Base-by-base conservation (phyloP, 192 early-diverging fungal genomes). In the Coemansia guatemalensis region DNA sequence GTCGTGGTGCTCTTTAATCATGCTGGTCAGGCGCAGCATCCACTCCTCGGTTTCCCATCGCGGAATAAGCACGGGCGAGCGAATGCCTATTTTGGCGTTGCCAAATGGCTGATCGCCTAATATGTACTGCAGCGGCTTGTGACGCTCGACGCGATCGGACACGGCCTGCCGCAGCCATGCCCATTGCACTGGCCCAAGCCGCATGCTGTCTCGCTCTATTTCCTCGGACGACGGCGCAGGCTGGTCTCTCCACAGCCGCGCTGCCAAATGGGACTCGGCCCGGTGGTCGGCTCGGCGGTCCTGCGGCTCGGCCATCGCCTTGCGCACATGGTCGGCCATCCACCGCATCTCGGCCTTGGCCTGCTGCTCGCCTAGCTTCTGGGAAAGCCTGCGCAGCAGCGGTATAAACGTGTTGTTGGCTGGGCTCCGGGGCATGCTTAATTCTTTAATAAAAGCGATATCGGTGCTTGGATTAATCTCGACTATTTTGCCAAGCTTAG, bases 1-100 rank as follows among this genome's bases (percentile, higher is more conserved):
- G 0, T 33, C 14, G n/a, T 49, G 20, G 17, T 63, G 49, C n/a
- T 33, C 62, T 6, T 73, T 74, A 9, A 95, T 39, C 32, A 83
- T 25, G 6, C 67, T 52, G 25, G 85, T 75, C 11, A 94, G 64
- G 11, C 84, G 71, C 22, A 82, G 54, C n/a, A 88, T 84, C 92
- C 93, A 95, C 80, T 95, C 93, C 78, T 98, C 94, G 2, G 96
- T 98, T 75, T 98, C 96, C 92, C 86, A 88, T 73, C 91, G 82
- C 53, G 95, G 95, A 62, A 98, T 95, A 6, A 98, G 78, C 14
- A 88, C 88, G 0, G 94, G 94, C 27, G 87, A 83, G 23, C 88
- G 69, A 5, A 88, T 85, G 0, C 75, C 49, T 20, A 97, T 82
- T 17, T 91, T 88, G 5, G 95, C 65, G 29, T 87, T 86, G 41